phyloP scores from a whole-genome alignment of 768 basidiomycete genomes.

The Russula dissimulans region DNA sequence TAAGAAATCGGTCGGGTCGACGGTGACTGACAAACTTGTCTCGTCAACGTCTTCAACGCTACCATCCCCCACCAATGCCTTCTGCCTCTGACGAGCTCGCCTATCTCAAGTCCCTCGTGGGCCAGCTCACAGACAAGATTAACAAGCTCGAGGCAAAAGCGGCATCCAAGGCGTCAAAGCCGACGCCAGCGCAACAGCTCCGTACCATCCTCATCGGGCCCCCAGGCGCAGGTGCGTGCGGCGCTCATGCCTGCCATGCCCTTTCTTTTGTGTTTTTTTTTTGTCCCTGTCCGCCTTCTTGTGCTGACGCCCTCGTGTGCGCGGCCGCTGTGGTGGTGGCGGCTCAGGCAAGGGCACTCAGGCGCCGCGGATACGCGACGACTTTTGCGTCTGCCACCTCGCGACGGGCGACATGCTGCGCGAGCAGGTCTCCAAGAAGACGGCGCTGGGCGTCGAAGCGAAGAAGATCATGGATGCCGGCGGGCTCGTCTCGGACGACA shows the following conservation, averaged over 20 bases:
- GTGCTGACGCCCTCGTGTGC: too few relatives aligned
- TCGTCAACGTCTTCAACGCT: too few relatives aligned
- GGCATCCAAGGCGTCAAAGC: slow-evolving; percentile 24
- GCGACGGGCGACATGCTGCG: slow-evolving; percentile 99
- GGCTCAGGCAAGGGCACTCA: slow-evolving; percentile 92
- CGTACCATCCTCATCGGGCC: slow-evolving; percentile 92
- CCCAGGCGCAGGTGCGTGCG: slow-evolving; percentile 84
- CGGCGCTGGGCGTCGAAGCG: slow-evolving; percentile 78
- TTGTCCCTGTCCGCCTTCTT: not conserved
- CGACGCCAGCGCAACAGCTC: slow-evolving; percentile 67
- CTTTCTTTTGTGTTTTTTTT: not conserved
- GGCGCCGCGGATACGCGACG: slow-evolving; percentile 83
- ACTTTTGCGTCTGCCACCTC: slow-evolving; percentile 95
- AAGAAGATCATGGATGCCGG: slow-evolving; percentile 98
- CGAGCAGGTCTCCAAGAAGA: slow-evolving; percentile 83
- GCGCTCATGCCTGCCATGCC: not conserved
- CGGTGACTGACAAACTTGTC: too few relatives aligned
- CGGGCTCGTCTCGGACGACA: slow-evolving; percentile 91
- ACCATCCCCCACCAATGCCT: slow-evolving; percentile 32
- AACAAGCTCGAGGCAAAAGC: slow-evolving; percentile 61
- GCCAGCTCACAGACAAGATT: slow-evolving; percentile 90
- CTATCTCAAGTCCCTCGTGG: slow-evolving; percentile 88
- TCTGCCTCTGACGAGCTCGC: slow-evolving; percentile 72
- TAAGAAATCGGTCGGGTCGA: not conserved
- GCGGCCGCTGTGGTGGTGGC: too few relatives aligned